These are phyloP conservation scores for Guyanaporus albipodus DNA, from an alignment of 768 basidiomycete genomes.

Conservation along the genomic window DNA sequence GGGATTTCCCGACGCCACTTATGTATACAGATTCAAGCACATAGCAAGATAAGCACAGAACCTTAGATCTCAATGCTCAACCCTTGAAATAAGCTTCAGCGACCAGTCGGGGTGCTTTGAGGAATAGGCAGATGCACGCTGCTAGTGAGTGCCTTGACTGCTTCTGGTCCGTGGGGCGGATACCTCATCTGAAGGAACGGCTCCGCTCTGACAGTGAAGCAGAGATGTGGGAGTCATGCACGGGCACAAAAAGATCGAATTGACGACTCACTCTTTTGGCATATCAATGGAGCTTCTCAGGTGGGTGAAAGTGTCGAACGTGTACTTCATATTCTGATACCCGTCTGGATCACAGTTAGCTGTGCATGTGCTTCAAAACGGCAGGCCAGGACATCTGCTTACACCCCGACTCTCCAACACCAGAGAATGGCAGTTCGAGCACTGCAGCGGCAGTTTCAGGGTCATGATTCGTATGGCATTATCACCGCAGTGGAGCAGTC, in stretches of 20 bases:
- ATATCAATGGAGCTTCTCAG: conserved; percentile 47
- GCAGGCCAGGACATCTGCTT: conserved; percentile 21
- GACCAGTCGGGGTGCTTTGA: conserved; percentile 3
- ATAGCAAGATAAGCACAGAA: background rate
- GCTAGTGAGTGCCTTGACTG: conserved; percentile 9
- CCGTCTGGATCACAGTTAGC: conserved; percentile 42
- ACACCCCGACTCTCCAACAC: conserved; percentile 66
- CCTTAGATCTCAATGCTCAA: background rate
- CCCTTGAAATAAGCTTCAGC: too few species aligned
- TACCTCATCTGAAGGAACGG: conserved; percentile 19
- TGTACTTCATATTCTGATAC: conserved; percentile 46
- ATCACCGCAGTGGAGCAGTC: conserved; percentile 10
- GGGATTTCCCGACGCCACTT: background rate
- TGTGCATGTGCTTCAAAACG: background rate
- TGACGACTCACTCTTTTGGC: conserved; percentile 47
- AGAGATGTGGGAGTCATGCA: background rate
- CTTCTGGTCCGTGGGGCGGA: conserved; percentile 21
- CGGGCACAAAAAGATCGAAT: background rate
- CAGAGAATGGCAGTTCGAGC: conserved; percentile 46
- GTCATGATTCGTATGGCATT: background rate
- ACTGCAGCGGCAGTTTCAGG: conserved; percentile 18
- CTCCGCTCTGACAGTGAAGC: conserved; percentile 19
- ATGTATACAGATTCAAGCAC: background rate
- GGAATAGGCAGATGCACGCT: conserved; percentile 14
- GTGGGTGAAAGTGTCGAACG: conserved; percentile 54